Base-by-base conservation (phyloP, 495 filamentous ascomycete species). In the Aspergillus panamensis region DNA sequence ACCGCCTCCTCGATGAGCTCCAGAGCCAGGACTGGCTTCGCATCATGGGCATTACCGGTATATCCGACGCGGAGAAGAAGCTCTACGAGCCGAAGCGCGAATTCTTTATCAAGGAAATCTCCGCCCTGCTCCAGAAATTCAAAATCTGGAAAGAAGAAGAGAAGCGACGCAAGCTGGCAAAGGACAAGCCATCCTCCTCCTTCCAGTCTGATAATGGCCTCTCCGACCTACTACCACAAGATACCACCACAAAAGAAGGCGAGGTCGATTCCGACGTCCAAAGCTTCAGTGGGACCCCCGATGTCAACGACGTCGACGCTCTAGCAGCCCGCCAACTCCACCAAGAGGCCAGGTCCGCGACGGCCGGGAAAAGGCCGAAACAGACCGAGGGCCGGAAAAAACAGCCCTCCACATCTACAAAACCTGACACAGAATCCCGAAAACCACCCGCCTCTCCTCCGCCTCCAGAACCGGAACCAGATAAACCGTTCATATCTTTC, bases 11-110 rank as follows among this genome's bases (percentile, higher is more conserved):
- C 37, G 91, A 94, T 47, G 91, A 90, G 39, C 80, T 99, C 4
- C 86, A 88, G 66, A 85, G 92, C n/a, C 87, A 84, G 37, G 94
- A 97, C 66, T 99, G 94, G 94, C 77, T 97, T 55, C 87, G 89
- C 53, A 80, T 90, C 2, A 93, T 99, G 86, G 94, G 94, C n/a
- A 86, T 97, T 44, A 89, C 83, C 49, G 88, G 89, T 10, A 83
- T 92, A 20, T 91, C 91, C 8, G 93, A 95, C 61, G 80, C 80
- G 48, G 87, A 88, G 55, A 90, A 87, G 73, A 94, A 88, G 64
- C 83, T 84, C 43, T 96, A 89, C 69, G 92, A 96, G 66, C 87
- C 88, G 35, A 92, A 95, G 55, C 83, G 92, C 30, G 80, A 86
- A 49, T 84, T 90, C 63, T 93, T 97, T 65, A 87, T 96, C 54